These are phyloP conservation scores for Barnettozyma populi DNA, from an alignment of 805 yeast species.

Conservation along the genomic window DNA sequence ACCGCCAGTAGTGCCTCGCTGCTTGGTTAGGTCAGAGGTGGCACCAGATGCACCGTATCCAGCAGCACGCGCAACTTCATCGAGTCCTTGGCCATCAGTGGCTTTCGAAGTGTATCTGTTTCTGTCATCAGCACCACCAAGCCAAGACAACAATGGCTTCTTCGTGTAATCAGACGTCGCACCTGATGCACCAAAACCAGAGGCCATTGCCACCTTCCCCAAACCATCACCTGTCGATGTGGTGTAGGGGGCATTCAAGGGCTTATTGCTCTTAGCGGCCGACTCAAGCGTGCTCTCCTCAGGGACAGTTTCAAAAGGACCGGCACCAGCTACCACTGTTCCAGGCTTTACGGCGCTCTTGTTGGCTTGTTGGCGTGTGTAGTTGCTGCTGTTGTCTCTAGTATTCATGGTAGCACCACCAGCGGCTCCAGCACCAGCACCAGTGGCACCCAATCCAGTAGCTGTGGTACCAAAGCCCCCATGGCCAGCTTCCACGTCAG, in stretches of 20 bases:
- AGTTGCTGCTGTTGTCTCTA: not conserved
- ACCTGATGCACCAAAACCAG: constrained; percentile 11
- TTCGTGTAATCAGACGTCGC: constrained; percentile 3
- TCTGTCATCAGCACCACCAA: not conserved
- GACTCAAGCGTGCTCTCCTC: not conserved
- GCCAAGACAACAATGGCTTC: not conserved
- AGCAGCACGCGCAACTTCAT: not conserved
- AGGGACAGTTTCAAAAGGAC: not conserved
- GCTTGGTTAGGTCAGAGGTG: not conserved
- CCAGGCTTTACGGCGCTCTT: not conserved
- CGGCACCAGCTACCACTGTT: not conserved
- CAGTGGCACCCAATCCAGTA: constrained; percentile 4
- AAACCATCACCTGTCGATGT: not conserved
- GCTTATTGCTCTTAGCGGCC: not conserved
- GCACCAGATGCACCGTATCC: not conserved
- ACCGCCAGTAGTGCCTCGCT: not conserved
- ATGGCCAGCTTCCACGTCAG: constrained; percentile 13
- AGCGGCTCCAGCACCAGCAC: constrained; percentile 8
- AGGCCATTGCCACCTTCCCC: constrained; percentile 11
- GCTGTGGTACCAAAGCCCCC: constrained; percentile 4
- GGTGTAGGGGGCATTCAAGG: not conserved
- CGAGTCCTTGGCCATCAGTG: not conserved
- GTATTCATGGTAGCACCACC: constrained; percentile 1
- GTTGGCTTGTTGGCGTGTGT: not conserved
- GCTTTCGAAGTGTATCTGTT: not conserved